These are phyloP conservation scores for Trapa incisa DNA, from an alignment of 345 rosid genomes.

Conservation along the genomic window DNA sequence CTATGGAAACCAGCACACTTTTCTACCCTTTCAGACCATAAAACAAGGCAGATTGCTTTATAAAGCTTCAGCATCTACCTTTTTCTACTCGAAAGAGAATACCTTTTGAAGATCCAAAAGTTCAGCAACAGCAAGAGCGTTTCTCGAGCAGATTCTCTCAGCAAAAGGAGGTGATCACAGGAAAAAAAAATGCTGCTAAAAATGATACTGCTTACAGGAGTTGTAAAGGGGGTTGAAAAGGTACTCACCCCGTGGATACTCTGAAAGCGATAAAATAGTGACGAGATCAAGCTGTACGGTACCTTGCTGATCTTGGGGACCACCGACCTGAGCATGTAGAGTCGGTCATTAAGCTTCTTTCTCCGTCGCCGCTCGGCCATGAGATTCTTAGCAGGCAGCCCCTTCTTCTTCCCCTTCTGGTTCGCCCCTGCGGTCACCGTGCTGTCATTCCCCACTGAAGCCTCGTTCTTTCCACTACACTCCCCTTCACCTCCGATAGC, in stretches of 20 bases:
- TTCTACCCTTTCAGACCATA: neutral
- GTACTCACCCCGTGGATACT: neutral
- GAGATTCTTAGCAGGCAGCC: constrained; percentile 86
- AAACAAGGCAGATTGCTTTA: neutral
- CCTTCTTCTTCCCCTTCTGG: constrained; percentile 68
- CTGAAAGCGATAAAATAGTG: neutral
- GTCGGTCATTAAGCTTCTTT: constrained; percentile 95
- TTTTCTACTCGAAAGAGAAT: neutral
- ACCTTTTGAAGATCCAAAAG: constrained; percentile 1
- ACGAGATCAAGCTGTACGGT: constrained; percentile 18
- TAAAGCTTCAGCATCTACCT: neutral
- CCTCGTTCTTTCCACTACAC: constrained; percentile 33
- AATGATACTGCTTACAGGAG: neutral
- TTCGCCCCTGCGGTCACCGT: constrained; percentile 26
- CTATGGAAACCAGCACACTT: neutral
- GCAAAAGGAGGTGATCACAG: neutral
- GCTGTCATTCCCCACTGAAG: constrained; percentile 37
- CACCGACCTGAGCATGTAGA: constrained; percentile 93
- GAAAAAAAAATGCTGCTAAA: no score
- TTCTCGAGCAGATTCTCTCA: neutral
- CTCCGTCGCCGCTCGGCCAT: constrained; percentile 96
- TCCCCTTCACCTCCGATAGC: constrained; percentile 19
- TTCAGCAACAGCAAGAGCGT: neutral
- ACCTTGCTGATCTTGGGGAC: constrained; percentile 99
- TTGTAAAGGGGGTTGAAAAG: neutral